Base-by-base conservation (phyloP, 768 basidiomycete species). In the Lactarius vividus region DNA sequence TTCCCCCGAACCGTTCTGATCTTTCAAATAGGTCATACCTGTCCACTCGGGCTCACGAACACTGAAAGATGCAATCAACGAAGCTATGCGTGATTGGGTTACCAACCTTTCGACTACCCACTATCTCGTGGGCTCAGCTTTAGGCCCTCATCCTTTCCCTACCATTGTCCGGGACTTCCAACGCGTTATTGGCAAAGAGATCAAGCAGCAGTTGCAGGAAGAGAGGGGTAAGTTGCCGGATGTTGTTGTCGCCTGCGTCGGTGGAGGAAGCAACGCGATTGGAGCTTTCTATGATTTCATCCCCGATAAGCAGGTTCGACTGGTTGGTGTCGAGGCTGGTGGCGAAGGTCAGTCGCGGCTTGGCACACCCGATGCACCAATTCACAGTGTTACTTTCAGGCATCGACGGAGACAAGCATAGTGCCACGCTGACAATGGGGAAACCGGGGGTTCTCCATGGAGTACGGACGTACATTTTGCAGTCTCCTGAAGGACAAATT, bases 111-210 rank as follows among this genome's bases (percentile, higher is more conserved):
- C 93, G 15, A 93, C 81, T 6, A 98, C 96, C 1, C 95, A 98
- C 78, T 99, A 98, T 78, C 86, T 98, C 70, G 93, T 99, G 68
- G 97, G 97, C 35, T 98, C 96, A 18, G 94, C 88, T 52, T 98
- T 99, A 70, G 97, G 97, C 18, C 97, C 97, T 3, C 96, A 98
- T 76, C 97, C 97, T 2, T 98, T 99, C 87, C 97, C 97, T 2
- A 98, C 97, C 26, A 93, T 99, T 65, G 97, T 99, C 52, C 89
- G 97, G 56, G 97, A 99, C 77, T 98, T 96, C 85, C 97, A 99
- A 75, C 88, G 88, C 70, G 85, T 98, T 42, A 99, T 99, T 70
- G 90, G 96, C 3, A 80, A 88, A 74, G 97, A 99, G 78, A 97
- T 98, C 79, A 98, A 94, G 77, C 78, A 79, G 20, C 97, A 98